Base-by-base conservation (phyloP, 176 grass and related monocot genomes). In the Olyra latifolia region DNA sequence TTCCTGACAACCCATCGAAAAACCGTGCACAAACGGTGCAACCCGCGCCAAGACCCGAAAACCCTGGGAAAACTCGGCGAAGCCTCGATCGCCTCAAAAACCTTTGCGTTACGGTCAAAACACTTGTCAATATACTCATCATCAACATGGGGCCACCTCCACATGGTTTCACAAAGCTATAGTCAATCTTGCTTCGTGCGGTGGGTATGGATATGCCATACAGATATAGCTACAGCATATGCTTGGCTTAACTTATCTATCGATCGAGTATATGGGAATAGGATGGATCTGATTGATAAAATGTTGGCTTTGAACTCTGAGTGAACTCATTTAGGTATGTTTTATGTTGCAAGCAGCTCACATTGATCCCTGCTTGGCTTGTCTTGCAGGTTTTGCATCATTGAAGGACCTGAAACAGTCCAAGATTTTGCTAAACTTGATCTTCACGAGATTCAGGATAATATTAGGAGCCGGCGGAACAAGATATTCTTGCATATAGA, bases 401-500 rank as follows among this genome's bases (percentile, higher is more conserved):
- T 99, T 48, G 96, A 99, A 89, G 96, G 96, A 29, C 96, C 96
- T 58, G 96, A 99, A 82, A 99, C 92, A 2, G 96, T 99, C 41
- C 90, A 95, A 89, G 96, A 95, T 87, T 99, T 99, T 44, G 96
- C 87, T 48, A 99, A 99, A 77, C 75, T 99, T 24, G 90, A 99
- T 49, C 79, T 88, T 76, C 96, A 95, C 72, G 92, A 93, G 85
- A 99, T 99, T 87, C 92, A 93, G 55, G 96, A 99, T 70, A 95
- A 95, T 44, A 93, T 95, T 58, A 99, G 79, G 91, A 95, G 96
- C 82, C 90, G 96, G 13, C 84, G 96, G 75, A 99, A 99, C 80
- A 99, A 99, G 81, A 99, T 99, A 41, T 99, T 99, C 86, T 85
- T 99, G 71, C 96, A 95, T 69, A 99, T 99, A 92, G 96, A 99